phyloP scores from a whole-genome alignment of 495 filamentous ascomycete species.

The Jackrogersella multiformis region DNA sequence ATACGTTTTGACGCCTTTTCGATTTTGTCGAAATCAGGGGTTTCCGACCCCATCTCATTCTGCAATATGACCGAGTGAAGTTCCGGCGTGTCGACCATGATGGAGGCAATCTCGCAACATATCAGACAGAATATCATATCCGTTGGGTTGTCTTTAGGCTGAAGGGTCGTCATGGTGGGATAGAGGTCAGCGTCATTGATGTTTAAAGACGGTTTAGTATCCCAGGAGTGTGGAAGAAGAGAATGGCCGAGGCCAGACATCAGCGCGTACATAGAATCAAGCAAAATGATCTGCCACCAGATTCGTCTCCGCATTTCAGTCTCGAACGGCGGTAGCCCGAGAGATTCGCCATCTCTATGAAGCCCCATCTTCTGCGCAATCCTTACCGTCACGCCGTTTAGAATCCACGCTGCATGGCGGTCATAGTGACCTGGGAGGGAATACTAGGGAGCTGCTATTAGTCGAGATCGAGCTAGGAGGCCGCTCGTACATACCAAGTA shows the following conservation, averaged over 20 bases:
- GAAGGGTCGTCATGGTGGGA: constrained; percentile 63
- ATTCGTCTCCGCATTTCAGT: constrained; percentile 73
- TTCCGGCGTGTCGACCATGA: constrained; percentile 56
- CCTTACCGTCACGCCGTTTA: constrained; percentile 66
- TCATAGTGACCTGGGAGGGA: constrained; percentile 62
- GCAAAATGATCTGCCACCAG: constrained; percentile 78
- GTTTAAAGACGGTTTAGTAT: constrained; percentile 63
- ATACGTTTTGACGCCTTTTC: constrained; percentile 61
- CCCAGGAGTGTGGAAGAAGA: constrained; percentile 56
- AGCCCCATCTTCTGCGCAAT: constrained; percentile 79
- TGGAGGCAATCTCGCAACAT: constrained; percentile 59
- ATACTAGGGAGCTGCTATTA: constrained; percentile 44
- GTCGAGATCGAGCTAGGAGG: background rate
- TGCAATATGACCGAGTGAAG: constrained; percentile 56
- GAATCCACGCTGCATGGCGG: constrained; percentile 60
- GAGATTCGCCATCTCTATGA: constrained; percentile 73
- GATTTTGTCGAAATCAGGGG: constrained; percentile 49
- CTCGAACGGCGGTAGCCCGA: constrained; percentile 71
- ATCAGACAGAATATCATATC: constrained; percentile 76
- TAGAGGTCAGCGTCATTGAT: constrained; percentile 67
- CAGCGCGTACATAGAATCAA: constrained; percentile 66
- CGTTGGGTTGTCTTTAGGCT: constrained; percentile 65
- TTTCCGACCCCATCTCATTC: constrained; percentile 45
- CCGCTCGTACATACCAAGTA: constrained; percentile 57
- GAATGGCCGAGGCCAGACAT: constrained; percentile 71